These are phyloP conservation scores for Euryodendron excelsum DNA, from an alignment of 148 eudicot genomes.

Conservation along the genomic window DNA sequence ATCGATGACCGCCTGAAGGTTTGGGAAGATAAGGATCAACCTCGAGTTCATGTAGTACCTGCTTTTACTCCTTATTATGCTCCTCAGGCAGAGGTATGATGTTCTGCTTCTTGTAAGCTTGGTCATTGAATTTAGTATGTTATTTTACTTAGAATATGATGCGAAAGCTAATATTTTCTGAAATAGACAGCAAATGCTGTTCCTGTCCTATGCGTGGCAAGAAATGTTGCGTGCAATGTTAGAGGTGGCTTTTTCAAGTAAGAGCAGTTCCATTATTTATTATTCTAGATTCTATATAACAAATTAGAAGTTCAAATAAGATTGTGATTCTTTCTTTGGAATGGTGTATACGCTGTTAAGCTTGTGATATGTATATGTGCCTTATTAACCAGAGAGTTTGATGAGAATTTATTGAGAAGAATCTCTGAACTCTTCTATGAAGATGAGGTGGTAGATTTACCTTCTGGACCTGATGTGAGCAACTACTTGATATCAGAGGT, in stretches of 20 bases:
- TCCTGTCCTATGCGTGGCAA: slow-evolving; percentile 93
- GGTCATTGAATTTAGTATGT: background rate
- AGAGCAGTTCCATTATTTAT: slow-evolving; percentile 31
- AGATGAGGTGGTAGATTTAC: slow-evolving; percentile 71
- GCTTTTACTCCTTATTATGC: slow-evolving; percentile 95
- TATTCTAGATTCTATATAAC: background rate
- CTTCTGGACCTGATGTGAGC: slow-evolving; percentile 84
- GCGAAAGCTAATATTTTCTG: slow-evolving; percentile 19
- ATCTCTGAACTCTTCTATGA: slow-evolving; percentile 69
- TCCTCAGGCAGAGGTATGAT: slow-evolving; percentile 91
- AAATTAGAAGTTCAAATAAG: background rate
- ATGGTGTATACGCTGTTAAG: background rate
- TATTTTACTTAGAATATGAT: slow-evolving; percentile 5
- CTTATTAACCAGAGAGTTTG: slow-evolving; percentile 65
- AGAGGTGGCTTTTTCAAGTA: slow-evolving; percentile 96
- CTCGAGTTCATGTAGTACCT: slow-evolving; percentile 96
- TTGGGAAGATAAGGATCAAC: slow-evolving; percentile 97
- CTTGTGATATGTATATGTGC: background rate
- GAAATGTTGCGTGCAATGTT: slow-evolving; percentile 98
- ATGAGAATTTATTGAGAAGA: slow-evolving; percentile 59
- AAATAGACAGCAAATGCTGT: slow-evolving; percentile 75
- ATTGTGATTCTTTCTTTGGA: background rate
- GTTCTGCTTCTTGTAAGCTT: background rate
- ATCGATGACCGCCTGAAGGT: slow-evolving; percentile 92
- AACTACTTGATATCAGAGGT: slow-evolving; percentile 91